Conservation (phyloP, 768 basidiomycete genomes). For the Collybia mongolica region DNA sequence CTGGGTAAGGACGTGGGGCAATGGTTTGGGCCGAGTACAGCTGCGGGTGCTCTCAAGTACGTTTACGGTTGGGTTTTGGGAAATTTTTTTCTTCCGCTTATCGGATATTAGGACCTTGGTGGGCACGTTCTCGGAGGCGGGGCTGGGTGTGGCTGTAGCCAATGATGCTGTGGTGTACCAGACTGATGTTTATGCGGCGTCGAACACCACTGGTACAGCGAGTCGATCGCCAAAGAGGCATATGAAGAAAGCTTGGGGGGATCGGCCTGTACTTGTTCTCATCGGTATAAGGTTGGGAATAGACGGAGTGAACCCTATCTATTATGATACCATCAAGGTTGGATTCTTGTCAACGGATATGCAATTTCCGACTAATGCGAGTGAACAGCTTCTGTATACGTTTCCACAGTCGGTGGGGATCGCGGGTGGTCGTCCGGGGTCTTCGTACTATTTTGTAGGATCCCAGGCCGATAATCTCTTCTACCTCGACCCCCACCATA, state of each 20-base stretch:
- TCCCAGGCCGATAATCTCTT: conserved; percentile 86
- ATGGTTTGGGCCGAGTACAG: conserved; percentile 98
- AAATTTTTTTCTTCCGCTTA: background rate
- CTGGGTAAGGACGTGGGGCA: conserved; percentile 94
- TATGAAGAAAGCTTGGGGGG: conserved; percentile 62
- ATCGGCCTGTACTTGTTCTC: conserved; percentile 80
- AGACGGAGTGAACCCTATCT: conserved; percentile 93
- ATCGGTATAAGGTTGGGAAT: conserved; percentile 86
- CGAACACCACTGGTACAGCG: conserved; percentile 33
- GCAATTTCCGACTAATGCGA: background rate
- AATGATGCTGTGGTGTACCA: conserved; percentile 82
- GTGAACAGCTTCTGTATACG: conserved; percentile 73
- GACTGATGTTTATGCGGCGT: conserved; percentile 83
- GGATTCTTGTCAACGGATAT: background rate
- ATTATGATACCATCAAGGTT: conserved; percentile 74
- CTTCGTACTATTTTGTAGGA: conserved; percentile 97
- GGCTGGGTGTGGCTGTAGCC: conserved; percentile 79
- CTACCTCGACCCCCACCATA: conserved; percentile 79
- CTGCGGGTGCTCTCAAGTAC: conserved; percentile 94
- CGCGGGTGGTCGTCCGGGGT: conserved; percentile 94
- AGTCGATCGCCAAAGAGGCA: conserved; percentile 27
- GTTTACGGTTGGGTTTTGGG: conserved; percentile 15
- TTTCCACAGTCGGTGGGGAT: conserved; percentile 97
- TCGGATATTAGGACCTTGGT: conserved; percentile 60
- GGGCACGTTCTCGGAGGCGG: conserved; percentile 75